Conservation (phyloP, 202 grass and related monocot genomes). For the Setaria viridis region DNA sequence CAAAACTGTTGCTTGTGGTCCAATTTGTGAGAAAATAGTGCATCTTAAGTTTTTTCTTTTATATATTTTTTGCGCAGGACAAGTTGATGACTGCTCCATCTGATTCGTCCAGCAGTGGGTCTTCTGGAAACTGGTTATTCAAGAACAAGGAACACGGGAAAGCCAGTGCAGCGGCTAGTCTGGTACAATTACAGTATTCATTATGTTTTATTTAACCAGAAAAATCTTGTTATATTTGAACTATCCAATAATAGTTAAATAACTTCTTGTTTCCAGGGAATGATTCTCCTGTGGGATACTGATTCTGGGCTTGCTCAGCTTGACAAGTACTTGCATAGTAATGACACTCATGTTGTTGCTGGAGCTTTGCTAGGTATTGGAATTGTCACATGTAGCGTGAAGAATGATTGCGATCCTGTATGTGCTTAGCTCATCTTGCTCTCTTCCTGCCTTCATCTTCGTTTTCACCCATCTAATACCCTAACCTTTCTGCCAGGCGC, state of each 20-base stretch:
- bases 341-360: slow-evolving; percentile 92
- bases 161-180: slow-evolving; percentile 90
- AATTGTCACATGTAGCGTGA: slow-evolving; percentile 88
- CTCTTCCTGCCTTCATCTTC: neutral
- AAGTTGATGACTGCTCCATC: slow-evolving; percentile 89
- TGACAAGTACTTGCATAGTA: slow-evolving; percentile 94
- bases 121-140: slow-evolving; percentile 94
- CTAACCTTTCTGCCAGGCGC: slow-evolving; percentile 59
- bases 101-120: slow-evolving; percentile 76
- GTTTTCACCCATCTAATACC: neutral
- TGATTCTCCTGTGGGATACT: slow-evolving; percentile 97
- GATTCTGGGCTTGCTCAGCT: slow-evolving; percentile 92
- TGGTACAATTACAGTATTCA: slow-evolving; percentile 60
- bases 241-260: neutral
- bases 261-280: slow-evolving; percentile 62
- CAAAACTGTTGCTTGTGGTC: neutral
- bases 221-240: neutral
- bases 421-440: neutral
- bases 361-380: slow-evolving; percentile 97
- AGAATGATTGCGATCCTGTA: slow-evolving; percentile 98
- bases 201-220: slow-evolving; percentile 28
- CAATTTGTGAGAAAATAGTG: slow-evolving; percentile 19
- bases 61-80: slow-evolving; percentile 66
- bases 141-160: slow-evolving; percentile 99
- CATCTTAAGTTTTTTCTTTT: neutral